phyloP scores from a whole-genome alignment of 331 rosid species.

The Arachis monticola region DNA sequence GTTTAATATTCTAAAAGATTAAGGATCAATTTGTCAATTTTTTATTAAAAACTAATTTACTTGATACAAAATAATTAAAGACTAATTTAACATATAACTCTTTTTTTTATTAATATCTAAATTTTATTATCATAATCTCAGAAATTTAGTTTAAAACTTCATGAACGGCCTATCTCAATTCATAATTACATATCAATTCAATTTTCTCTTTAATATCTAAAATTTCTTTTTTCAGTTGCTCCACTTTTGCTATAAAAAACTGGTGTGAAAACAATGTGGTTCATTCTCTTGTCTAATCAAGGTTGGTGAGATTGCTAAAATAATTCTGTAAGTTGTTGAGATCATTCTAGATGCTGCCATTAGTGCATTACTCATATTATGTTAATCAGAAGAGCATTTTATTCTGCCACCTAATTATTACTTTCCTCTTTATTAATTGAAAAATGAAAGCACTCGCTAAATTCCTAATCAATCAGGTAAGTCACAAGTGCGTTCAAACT shows the following conservation, averaged over 20 bases:
- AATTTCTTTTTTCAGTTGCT: neutral
- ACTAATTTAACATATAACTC: too few relatives aligned
- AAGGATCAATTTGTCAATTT: too few relatives aligned
- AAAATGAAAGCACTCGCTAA: neutral
- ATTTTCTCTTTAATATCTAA: too few relatives aligned
- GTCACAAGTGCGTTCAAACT: neutral
- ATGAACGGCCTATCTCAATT: too few relatives aligned
- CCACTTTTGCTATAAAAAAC: slow-evolving; percentile 33
- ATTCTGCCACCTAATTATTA: slow-evolving; percentile 40
- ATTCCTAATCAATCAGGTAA: neutral
- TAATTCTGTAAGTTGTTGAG: neutral
- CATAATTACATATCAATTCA: too few relatives aligned
- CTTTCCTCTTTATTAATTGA: neutral
- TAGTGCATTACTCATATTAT: slow-evolving; percentile 34
- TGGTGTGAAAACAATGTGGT: slow-evolving; percentile 3
- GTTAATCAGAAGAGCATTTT: neutral
- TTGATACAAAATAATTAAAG: too few relatives aligned
- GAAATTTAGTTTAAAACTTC: too few relatives aligned
- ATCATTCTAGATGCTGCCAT: slow-evolving; percentile 37
- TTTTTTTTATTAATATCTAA: too few relatives aligned
- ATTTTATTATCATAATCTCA: too few relatives aligned
- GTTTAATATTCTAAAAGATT: too few relatives aligned
- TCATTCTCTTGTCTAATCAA: slow-evolving; percentile 14
- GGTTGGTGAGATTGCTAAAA: slow-evolving; percentile 23
- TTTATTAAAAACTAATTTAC: too few relatives aligned